Percentiles rank a stretch among this genome's conserved stretches.
phyloP scores from a whole-genome alignment of 805 yeast species.

The Monosporozyma aerobia region DNA sequence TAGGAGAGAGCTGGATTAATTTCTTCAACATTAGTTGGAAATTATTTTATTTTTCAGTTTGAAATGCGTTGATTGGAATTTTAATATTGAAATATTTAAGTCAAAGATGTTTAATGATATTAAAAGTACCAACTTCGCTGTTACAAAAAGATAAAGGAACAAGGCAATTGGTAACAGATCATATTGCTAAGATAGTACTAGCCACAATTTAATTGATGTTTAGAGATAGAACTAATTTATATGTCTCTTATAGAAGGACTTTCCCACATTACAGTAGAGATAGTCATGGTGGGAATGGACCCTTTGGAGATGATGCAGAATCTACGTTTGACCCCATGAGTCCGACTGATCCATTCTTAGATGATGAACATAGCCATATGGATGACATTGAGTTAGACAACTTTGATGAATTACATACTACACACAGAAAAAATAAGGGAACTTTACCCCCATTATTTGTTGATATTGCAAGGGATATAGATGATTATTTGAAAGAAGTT shows the following conservation, averaged over 20 bases:
- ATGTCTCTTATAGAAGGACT: conserved; percentile 79
- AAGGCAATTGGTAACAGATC: background rate
- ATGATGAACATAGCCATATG: conserved; percentile 28
- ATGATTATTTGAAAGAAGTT: conserved; percentile 47
- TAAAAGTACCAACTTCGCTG: background rate
- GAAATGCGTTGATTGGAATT: background rate
- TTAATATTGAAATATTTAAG: background rate
- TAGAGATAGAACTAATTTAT: conserved; percentile 90
- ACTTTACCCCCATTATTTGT: conserved; percentile 66
- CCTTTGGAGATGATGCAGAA: conserved; percentile 20
- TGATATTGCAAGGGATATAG: conserved; percentile 65
- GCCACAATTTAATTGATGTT: conserved; percentile 38
- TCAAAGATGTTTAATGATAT: background rate
- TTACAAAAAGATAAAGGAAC: background rate
- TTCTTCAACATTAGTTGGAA: background rate
- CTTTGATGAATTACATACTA: conserved; percentile 1
- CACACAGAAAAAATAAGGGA: background rate
- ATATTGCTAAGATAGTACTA: background rate
- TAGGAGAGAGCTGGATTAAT: background rate
- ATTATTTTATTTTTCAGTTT: background rate
- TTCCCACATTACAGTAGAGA: conserved; percentile 46
- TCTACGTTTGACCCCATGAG: conserved; percentile 10
- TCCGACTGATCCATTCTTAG: conserved; percentile 3
- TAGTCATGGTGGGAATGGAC: conserved; percentile 24
- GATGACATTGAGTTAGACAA: conserved; percentile 28